phyloP scores from a whole-genome alignment of 1,284 basidiomycete genomes.

The Limonomyces culmigenus region DNA sequence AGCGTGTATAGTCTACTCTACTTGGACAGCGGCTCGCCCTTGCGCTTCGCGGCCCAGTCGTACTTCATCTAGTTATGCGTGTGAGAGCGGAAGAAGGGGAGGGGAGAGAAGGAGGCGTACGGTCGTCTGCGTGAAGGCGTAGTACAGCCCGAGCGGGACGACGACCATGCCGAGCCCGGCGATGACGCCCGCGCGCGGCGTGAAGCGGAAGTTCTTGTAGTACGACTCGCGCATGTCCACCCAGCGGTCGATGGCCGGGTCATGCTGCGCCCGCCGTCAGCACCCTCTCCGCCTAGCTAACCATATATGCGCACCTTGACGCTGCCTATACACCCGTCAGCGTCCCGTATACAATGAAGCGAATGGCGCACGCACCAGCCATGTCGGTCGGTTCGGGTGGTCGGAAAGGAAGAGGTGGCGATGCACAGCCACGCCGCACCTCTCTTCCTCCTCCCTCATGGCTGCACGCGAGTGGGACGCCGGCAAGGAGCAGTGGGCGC shows the following conservation, averaged over 20 bases:
- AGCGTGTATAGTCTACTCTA: constrained; percentile 21
- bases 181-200: constrained; percentile 36
- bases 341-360: too few relatives aligned
- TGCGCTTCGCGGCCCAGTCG: constrained; percentile 20
- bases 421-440: too few relatives aligned
- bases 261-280: constrained; percentile 29
- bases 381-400: too few relatives aligned
- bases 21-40: constrained; percentile 16
- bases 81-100: too few relatives aligned
- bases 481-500: constrained; percentile 43
- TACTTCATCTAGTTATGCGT: constrained; percentile 15
- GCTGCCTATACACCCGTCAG: not conserved
- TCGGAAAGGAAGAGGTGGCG: too few relatives aligned
- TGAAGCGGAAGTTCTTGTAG: constrained; percentile 69
- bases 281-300: not conserved
- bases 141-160: constrained; percentile 28
- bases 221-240: constrained; percentile 66
- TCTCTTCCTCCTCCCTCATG: too few relatives aligned
- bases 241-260: constrained; percentile 73
- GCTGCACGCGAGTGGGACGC: constrained; percentile 78
- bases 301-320: not conserved
- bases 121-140: constrained; percentile 18
- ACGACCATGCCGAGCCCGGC: constrained; percentile 30
- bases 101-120: too few relatives aligned
- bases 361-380: too few relatives aligned